These are phyloP conservation scores for Penicillium sclerotiorum DNA, from an alignment of 2,329 filamentous ascomycete genomes.

Conservation along the genomic window DNA sequence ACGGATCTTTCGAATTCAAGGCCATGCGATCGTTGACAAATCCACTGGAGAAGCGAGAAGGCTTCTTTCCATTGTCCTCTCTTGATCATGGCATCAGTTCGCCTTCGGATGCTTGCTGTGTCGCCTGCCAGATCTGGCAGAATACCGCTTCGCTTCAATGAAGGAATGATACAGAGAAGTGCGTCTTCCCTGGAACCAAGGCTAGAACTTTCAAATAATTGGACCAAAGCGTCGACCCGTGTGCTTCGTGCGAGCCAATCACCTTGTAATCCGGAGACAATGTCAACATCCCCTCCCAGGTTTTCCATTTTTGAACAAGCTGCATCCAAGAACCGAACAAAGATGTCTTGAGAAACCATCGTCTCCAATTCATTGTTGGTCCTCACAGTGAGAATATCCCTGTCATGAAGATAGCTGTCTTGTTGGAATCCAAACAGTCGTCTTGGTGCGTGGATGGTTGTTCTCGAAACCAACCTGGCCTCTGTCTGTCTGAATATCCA, in stretches of 20 bases:
- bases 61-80: slow-evolving; percentile 24
- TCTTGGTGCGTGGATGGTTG: slow-evolving; percentile 17
- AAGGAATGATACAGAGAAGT: slow-evolving; percentile 35
- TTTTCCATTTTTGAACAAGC: slow-evolving; percentile 13
- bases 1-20: slow-evolving; percentile 28
- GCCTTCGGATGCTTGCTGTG: slow-evolving; percentile 10
- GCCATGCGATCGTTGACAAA: slow-evolving; percentile 28
- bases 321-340: slow-evolving; percentile 30
- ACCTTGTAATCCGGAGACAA: slow-evolving; percentile 17
- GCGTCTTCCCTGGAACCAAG: slow-evolving; percentile 36
- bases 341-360: slow-evolving; percentile 40
- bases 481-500: slow-evolving; percentile 35
- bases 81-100: slow-evolving; percentile 4
- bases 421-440: slow-evolving; percentile 26
- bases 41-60: slow-evolving; percentile 26
- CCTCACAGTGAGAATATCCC: slow-evolving; percentile 26
- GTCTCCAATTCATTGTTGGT: slow-evolving; percentile 26
- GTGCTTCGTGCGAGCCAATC: slow-evolving; percentile 20
- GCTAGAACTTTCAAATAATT: slow-evolving; percentile 24
- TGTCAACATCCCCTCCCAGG: slow-evolving; percentile 19
- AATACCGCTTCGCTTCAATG: slow-evolving; percentile 16
- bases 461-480: slow-evolving; percentile 21
- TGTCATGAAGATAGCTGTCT: slow-evolving; percentile 2
- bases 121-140: slow-evolving; percentile 30
- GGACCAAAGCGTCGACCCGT: slow-evolving; percentile 27